Base-by-base conservation (phyloP, 2,329 filamentous ascomycete genomes). In the Chalaropsis thielavioides region DNA sequence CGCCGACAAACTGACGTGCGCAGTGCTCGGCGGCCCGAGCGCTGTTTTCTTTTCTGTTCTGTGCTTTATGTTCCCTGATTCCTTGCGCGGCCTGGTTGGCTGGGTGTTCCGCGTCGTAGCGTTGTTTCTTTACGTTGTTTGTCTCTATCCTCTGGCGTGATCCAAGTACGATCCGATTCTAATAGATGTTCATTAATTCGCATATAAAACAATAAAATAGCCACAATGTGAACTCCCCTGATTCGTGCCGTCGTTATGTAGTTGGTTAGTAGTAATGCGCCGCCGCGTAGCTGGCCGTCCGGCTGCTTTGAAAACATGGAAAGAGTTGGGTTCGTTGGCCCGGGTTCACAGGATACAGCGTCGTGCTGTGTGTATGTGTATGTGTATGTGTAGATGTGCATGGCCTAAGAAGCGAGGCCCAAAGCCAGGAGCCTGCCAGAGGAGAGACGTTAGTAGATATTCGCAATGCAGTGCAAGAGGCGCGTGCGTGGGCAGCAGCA, bases 171-270 rank as follows among this genome's bases (percentile, higher is more conserved):
- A 19, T 19, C n/a, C 24, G 27, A n/a, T 38, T 58, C 54, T 58
- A 38, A 38, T 58, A 40, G 13, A 54, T 49, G 2, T 49, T 51
- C 19, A 35, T 51, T 51, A 54, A 35, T 17, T 40, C 27, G 40
- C 24, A 51, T 38, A 22, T 62, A 41, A 15, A 44, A 13, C 41
- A 15, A 27, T 61, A 15, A 44, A 31, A 31, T 44, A 46, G 27
- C 38, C 27, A 17, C 54, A 58, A 58, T 35, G 46, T 44, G n/a
- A 44, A 46, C 22, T 22, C 40, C 41, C 19, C 17, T 46, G 24
- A 13, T 61, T 61, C 59, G 46, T 61, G 41, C 59, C 40, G 59
- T 61, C 59, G 41, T 58, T 31, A 58, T 58, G 54, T 58, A n/a
- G n/a, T 58, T 58, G 31, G n/a, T 58, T 58, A 35, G 54, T 58